Conservation (phyloP, 2,329 filamentous ascomycete genomes). For the Trematosphaeria pertusa region DNA sequence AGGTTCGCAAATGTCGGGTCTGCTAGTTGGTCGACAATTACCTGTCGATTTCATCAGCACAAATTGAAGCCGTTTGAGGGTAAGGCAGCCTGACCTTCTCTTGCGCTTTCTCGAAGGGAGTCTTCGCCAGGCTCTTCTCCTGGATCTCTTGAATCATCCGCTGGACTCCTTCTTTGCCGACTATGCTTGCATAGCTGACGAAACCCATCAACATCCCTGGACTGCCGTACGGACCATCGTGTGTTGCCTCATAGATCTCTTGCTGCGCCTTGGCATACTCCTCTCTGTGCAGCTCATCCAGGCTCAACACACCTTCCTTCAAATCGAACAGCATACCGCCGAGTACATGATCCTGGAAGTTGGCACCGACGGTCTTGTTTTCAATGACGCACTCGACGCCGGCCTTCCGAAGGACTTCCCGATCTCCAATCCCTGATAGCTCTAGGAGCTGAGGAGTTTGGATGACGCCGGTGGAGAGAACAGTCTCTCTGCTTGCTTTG, state of each 20-base stretch:
- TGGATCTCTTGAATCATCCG: constrained; percentile 35
- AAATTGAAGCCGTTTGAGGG: not conserved
- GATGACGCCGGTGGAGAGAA: constrained; percentile 22
- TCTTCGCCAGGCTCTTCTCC: constrained; percentile 41
- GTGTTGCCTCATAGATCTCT: constrained; percentile 40
- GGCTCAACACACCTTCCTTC: constrained; percentile 35
- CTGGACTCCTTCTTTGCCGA: constrained; percentile 4
- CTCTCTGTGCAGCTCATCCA: constrained; percentile 44
- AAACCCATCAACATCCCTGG: constrained; percentile 40
- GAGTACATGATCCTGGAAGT: constrained; percentile 34
- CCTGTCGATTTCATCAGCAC: constrained; percentile 1
- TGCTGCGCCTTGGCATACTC: constrained; percentile 44
- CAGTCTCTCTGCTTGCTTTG: constrained; percentile 15
- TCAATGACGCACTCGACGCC: constrained; percentile 25
- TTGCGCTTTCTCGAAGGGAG: constrained; percentile 44
- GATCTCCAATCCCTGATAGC: constrained; percentile 23
- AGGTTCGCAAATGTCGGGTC: constrained; percentile 19
- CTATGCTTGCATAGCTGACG: constrained; percentile 35
- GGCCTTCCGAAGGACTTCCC: constrained; percentile 18
- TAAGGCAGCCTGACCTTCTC: constrained; percentile 39
- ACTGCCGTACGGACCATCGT: constrained; percentile 42
- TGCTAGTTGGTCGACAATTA: constrained; percentile 34
- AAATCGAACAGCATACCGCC: constrained; percentile 25
- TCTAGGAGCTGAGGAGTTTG: constrained; percentile 24
- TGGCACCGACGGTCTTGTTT: constrained; percentile 30